phyloP scores from a whole-genome alignment of 441 rosid genomes.

The Bocquillonia castaneifolia region DNA sequence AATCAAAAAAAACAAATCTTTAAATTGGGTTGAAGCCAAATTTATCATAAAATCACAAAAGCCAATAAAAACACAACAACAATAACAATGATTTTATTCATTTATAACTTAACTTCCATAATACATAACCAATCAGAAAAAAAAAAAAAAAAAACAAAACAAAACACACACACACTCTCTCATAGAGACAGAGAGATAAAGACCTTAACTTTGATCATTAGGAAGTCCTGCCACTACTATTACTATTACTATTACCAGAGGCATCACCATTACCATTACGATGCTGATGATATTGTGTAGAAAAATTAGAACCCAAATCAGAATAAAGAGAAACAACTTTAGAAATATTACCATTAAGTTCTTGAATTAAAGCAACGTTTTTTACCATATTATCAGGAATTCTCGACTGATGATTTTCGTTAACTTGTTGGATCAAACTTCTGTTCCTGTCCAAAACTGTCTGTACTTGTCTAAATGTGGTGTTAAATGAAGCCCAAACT shows the following conservation, averaged over 20 bases:
- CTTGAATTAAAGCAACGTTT: slow-evolving; percentile 80
- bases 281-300: slow-evolving; percentile 31
- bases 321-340: slow-evolving; percentile 79
- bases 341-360: slow-evolving; percentile 74
- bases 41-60: no score
- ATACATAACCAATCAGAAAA: no score
- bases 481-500: slow-evolving; percentile 53
- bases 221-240: slow-evolving; percentile 18
- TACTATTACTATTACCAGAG: background rate
- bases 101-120: background rate
- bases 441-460: slow-evolving; percentile 80
- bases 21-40: no score
- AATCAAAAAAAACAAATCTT: background rate
- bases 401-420: slow-evolving; percentile 84
- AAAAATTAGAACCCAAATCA: slow-evolving; percentile 52
- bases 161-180: background rate
- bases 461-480: slow-evolving; percentile 60
- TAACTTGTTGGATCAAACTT: slow-evolving; percentile 68
- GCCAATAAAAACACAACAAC: no score
- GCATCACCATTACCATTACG: slow-evolving; percentile 6
- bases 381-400: slow-evolving; percentile 75
- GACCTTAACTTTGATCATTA: no score
- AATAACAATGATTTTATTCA: background rate
- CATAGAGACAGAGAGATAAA: background rate
- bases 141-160: no score